phyloP scores from a whole-genome alignment of 1,284 basidiomycete genomes.

The Schizopora paradoxa region DNA sequence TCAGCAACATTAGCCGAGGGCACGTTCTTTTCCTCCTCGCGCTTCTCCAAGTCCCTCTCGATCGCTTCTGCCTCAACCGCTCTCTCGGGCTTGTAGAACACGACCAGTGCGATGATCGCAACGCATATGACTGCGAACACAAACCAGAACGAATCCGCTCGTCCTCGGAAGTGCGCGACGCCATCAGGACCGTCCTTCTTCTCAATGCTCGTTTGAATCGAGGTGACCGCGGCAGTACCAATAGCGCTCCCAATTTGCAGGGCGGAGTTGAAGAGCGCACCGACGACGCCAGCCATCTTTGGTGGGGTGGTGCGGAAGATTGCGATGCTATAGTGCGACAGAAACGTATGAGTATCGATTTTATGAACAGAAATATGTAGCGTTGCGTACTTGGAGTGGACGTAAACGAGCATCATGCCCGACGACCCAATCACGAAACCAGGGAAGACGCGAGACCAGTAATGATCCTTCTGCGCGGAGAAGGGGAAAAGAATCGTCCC shows the following conservation, averaged over 20 bases:
- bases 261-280: conserved; percentile 34
- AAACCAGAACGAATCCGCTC: conserved; percentile 45
- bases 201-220: conserved; percentile 44
- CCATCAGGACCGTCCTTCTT: conserved; percentile 14
- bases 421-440: conserved; percentile 17
- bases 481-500: conserved; percentile 14
- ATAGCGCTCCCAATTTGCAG: conserved; percentile 48
- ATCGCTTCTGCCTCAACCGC: too few relatives aligned
- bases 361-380: too few relatives aligned
- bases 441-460: conserved; percentile 17
- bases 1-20: too few relatives aligned
- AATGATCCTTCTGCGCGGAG: conserved; percentile 11
- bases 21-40: too few relatives aligned
- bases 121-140: conserved; percentile 31
- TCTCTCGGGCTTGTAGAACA: too few relatives aligned
- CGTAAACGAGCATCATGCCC: conserved; percentile 12
- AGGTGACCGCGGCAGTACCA: conserved; percentile 40
- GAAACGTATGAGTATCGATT: neutral
- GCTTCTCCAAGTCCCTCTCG: too few relatives aligned
- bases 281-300: conserved; percentile 19
- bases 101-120: conserved; percentile 31
- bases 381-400: too few relatives aligned
- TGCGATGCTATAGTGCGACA: conserved; percentile 17
- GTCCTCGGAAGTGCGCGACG: conserved; percentile 29
- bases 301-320: conserved; percentile 19